Evolutionary conservation across 2,329 filamentous ascomycete species (phyloP).

Genomic region (Teratosphaeria nubilosa): DNA sequence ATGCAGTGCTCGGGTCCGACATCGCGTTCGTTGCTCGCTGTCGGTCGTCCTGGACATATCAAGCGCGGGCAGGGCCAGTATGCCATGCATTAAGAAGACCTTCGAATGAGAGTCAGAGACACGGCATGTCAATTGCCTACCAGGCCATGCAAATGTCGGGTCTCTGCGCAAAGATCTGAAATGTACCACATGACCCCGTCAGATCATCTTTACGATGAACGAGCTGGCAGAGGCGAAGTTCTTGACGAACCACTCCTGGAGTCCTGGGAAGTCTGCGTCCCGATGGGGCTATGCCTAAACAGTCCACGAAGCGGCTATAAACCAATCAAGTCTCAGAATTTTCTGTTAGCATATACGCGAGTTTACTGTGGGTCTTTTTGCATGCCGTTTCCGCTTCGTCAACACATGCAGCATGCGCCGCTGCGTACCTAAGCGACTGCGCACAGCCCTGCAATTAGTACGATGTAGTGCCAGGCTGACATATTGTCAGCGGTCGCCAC

Average conservation of each 20-base stretch:
- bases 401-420: background rate
- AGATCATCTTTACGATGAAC: background rate
- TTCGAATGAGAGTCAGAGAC: no score
- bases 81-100: constrained; percentile 17
- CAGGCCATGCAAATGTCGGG: background rate
- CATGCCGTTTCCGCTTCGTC: background rate
- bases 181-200: background rate
- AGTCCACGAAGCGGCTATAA: background rate
- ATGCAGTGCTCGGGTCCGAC: constrained; percentile 15
- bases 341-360: background rate
- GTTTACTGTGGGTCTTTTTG: background rate
- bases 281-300: background rate
- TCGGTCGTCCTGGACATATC: constrained; percentile 12
- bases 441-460: background rate
- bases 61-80: constrained; percentile 18
- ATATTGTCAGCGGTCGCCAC: background rate
- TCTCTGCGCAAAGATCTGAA: background rate
- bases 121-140: constrained; percentile 12
- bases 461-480: background rate
- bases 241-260: background rate
- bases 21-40: constrained; percentile 1
- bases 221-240: background rate
- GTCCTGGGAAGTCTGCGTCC: background rate
- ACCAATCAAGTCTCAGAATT: background rate
- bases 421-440: background rate